Conservation (phyloP, 2,329 filamentous ascomycete species). For the Fusarium sp. region DNA sequence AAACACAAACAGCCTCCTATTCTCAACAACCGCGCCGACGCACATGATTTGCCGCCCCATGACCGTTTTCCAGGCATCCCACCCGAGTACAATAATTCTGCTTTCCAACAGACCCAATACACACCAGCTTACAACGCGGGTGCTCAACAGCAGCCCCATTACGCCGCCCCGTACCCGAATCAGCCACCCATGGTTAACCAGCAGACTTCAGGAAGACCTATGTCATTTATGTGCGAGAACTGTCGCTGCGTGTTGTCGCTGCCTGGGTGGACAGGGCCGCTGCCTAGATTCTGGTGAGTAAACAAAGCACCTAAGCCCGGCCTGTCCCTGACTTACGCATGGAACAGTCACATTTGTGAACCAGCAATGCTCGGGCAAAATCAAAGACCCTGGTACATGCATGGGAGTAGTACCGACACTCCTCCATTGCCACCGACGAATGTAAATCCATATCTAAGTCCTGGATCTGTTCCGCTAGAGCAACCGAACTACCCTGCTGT, state of each 20-base stretch:
- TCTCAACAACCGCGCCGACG: neutral
- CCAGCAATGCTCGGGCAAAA: neutral
- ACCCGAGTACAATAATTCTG: neutral
- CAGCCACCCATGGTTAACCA: neutral
- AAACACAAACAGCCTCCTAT: neutral
- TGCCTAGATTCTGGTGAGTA: neutral
- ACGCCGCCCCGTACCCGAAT: neutral
- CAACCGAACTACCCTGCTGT: neutral
- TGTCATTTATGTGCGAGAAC: neutral
- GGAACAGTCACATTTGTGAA: neutral
- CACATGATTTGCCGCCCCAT: neutral
- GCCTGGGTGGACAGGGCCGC: neutral
- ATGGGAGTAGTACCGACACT: neutral
- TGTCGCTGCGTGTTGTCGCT: neutral
- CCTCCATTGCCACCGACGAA: neutral
- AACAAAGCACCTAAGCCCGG: neutral
- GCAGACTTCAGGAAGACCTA: neutral
- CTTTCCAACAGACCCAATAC: neutral
- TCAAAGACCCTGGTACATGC: neutral
- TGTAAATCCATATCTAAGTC: neutral
- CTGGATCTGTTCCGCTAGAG: neutral
- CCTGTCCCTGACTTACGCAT: neutral
- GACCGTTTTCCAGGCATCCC: neutral
- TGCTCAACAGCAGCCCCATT: neutral
- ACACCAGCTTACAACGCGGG: neutral